Evolutionary conservation across 768 basidiomycete genomes (phyloP).

Genomic region (Exidia glandulosa): DNA sequence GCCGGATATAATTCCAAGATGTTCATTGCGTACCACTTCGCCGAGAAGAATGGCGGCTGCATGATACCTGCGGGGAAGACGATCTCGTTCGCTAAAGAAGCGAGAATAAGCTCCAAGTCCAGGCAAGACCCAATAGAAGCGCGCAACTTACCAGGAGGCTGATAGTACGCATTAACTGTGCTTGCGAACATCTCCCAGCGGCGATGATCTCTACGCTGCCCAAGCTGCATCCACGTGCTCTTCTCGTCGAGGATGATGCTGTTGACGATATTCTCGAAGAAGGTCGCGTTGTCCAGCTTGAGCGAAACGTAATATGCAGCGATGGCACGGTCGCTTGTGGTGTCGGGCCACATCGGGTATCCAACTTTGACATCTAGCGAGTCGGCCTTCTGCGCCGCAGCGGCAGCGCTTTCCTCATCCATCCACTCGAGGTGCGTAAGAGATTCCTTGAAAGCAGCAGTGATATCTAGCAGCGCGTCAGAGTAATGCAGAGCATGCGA

Average conservation of each 20-base stretch:
- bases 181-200: constrained; percentile 85
- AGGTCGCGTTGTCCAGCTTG: constrained; percentile 52
- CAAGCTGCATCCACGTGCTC: constrained; percentile 68
- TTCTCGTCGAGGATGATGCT: constrained; percentile 46
- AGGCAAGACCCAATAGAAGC: constrained; percentile 5
- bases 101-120: neutral
- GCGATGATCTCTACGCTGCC: constrained; percentile 53
- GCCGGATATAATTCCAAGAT: constrained; percentile 1
- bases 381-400: constrained; percentile 80
- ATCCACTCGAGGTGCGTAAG: constrained; percentile 78
- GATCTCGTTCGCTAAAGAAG: constrained; percentile 35
- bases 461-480: constrained; percentile 44
- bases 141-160: constrained; percentile 55
- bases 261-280: constrained; percentile 76
- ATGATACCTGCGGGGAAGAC: constrained; percentile 96
- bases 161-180: constrained; percentile 82
- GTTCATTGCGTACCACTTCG: constrained; percentile 45
- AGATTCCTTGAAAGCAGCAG: constrained; percentile 72
- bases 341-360: constrained; percentile 82
- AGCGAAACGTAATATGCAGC: constrained; percentile 63
- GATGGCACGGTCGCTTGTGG: constrained; percentile 55
- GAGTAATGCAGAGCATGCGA: neutral
- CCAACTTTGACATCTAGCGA: constrained; percentile 86
- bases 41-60: constrained; percentile 82
- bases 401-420: constrained; percentile 70